Percentiles rank a stretch among this genome's conserved stretches.
phyloP scores from a whole-genome alignment of 176 grass and related monocot species.

The Eleusine indica region DNA sequence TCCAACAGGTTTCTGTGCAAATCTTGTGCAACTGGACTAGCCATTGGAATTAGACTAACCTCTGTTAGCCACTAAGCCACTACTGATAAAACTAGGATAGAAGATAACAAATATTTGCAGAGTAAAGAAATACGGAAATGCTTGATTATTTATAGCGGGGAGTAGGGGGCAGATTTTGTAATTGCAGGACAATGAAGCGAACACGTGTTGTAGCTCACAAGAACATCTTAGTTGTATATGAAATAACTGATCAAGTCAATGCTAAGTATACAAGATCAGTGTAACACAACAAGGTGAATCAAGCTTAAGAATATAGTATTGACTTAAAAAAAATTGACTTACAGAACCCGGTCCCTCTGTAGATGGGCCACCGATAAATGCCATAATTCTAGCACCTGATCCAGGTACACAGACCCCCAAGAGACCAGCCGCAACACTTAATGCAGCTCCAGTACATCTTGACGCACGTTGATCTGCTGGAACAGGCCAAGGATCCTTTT shows the following conservation, averaged over 20 bases:
- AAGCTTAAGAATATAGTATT: constrained; percentile 22
- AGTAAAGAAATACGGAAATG: not conserved
- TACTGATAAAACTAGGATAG: not conserved
- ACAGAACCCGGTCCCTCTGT: constrained; percentile 80
- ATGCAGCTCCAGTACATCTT: constrained; percentile 78
- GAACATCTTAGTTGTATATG: not conserved
- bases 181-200: not conserved
- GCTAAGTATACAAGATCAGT: not conserved
- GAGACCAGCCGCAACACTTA: constrained; percentile 77
- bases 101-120: constrained; percentile 3
- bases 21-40: not conserved
- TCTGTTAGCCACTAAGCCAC: not conserved
- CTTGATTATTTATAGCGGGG: not conserved
- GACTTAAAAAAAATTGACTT: constrained; percentile 44
- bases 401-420: constrained; percentile 86
- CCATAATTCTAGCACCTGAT: constrained; percentile 97
- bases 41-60: constrained; percentile 20
- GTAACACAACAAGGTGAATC: not conserved
- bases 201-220: not conserved
- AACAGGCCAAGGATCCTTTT: constrained; percentile 86
- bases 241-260: not conserved
- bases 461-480: constrained; percentile 76
- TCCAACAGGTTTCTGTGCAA: not conserved
- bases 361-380: constrained; percentile 85
- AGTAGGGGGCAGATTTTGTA: not conserved